Conservation (phyloP, 441 rosid genomes). For the Corymbia citriodora region DNA sequence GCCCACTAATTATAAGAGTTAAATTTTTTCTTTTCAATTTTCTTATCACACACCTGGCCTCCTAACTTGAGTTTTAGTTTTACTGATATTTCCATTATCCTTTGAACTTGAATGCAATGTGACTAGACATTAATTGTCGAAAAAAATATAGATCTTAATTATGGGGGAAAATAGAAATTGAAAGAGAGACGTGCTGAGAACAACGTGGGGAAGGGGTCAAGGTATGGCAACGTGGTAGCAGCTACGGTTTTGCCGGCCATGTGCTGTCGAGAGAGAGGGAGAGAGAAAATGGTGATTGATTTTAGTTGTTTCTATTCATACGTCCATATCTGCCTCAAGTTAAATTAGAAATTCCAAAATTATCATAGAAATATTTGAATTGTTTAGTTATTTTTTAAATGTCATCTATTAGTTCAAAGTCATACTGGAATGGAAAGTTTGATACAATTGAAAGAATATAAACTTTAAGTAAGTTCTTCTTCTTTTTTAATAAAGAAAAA, state of each 20-base stretch:
- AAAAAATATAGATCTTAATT: background rate
- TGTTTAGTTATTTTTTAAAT: background rate
- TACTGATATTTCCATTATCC: background rate
- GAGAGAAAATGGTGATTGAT: background rate
- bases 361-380: background rate
- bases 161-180: background rate
- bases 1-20: background rate
- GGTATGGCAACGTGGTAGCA: background rate
- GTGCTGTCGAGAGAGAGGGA: background rate
- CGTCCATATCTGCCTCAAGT: fast-evolving
- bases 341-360: background rate
- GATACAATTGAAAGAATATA: background rate
- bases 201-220: background rate
- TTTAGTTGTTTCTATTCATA: background rate
- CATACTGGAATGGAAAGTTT: background rate
- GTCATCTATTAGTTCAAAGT: background rate
- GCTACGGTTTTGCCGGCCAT: background rate
- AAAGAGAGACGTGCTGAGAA: background rate
- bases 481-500: background rate
- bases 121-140: background rate
- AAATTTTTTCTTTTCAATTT: background rate
- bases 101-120: background rate
- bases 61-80: background rate
- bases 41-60: background rate
- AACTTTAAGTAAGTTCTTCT: background rate